Base-by-base conservation (phyloP, 257 asterid species). In the Jacaranda copaia region DNA sequence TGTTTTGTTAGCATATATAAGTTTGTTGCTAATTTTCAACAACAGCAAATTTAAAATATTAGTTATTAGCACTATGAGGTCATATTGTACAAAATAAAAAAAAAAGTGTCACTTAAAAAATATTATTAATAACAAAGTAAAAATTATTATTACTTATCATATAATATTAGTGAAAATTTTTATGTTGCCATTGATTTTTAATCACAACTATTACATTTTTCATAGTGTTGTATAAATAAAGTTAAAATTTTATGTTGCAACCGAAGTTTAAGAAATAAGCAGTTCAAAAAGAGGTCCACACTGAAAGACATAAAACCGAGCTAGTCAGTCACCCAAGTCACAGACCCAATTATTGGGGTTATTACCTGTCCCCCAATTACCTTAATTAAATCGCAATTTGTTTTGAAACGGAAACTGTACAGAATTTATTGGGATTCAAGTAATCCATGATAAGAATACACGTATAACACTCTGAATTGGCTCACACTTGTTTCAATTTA, bases 281-380 rank as follows among this genome's bases (percentile, higher is more conserved):
- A 51, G 69, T 62, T 57, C 45, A 56, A n/a, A 70, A 56, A 73
- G 55, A 19, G 65, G 68, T 66, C 82, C 83, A 71, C 71, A 13
- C 53, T 74, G 61, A 59, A 65, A 65, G 68, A 58, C 35, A 62
- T 61, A 9, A 39, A 8, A 66, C 38, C 10, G 16, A 72, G 70
- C 12, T 42, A 67, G 65, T 67, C 36, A 67, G 65, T 67, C 36
- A 25, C 81, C 14, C 16, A 83, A 88, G 89, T 86, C 91, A 87
- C 83, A 70, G 56, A 65, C 88, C 85, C 52, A 85, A 80, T 53
- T 3, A 8, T 78, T 83, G 84, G 83, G 78, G 56, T 73, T 60
- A 72, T 79, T 76, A 80, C 83, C 81, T 81, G 82, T 76, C 81
- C 80, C 73, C 8, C 74, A 40, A 52, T 57, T 61, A 20, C 43